These are phyloP conservation scores for Geotrichum ghanense DNA, from an alignment of 805 yeast genomes.

Conservation along the genomic window DNA sequence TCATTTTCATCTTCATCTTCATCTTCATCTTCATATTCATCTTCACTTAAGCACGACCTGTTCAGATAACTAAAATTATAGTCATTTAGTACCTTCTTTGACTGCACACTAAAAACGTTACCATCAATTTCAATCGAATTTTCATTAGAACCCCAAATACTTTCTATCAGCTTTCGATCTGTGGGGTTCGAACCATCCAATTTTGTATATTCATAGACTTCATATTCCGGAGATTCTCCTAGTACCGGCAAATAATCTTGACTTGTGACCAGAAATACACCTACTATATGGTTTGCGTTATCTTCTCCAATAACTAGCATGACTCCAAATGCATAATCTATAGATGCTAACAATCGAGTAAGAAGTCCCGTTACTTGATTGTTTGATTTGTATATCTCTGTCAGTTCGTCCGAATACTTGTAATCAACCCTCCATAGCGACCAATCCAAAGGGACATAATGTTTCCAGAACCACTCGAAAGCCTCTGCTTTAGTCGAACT, in stretches of 20 bases:
- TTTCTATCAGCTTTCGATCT: conserved; percentile 68
- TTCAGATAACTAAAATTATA: too few species aligned
- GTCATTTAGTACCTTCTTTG: too few species aligned
- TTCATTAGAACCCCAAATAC: conserved; percentile 99
- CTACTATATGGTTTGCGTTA: conserved; percentile 95
- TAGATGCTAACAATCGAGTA: conserved; percentile 84
- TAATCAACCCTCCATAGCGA: conserved; percentile 90
- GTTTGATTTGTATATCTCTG: conserved; percentile 95
- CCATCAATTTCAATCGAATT: conserved; percentile 78
- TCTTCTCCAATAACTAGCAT: conserved; percentile 95
- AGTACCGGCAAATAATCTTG: conserved; percentile 85
- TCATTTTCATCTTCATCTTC: too few species aligned
- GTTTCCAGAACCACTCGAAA: conserved; percentile 97
- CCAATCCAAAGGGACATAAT: conserved; percentile 86
- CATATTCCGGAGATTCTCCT: conserved; percentile 99
- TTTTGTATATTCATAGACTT: conserved; percentile 75
- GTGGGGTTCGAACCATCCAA: conserved; percentile 69
- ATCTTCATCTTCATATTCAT: too few species aligned
- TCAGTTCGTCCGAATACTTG: conserved; percentile 97
- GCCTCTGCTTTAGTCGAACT: conserved; percentile 92
- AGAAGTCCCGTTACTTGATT: conserved; percentile 97
- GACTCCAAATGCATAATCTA: conserved; percentile 89
- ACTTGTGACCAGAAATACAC: conserved; percentile 92
- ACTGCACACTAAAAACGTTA: too few species aligned
- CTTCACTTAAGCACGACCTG: too few species aligned